These are phyloP conservation scores for Jatropha podagrica DNA, from an alignment of 441 rosid genomes.

Conservation along the genomic window DNA sequence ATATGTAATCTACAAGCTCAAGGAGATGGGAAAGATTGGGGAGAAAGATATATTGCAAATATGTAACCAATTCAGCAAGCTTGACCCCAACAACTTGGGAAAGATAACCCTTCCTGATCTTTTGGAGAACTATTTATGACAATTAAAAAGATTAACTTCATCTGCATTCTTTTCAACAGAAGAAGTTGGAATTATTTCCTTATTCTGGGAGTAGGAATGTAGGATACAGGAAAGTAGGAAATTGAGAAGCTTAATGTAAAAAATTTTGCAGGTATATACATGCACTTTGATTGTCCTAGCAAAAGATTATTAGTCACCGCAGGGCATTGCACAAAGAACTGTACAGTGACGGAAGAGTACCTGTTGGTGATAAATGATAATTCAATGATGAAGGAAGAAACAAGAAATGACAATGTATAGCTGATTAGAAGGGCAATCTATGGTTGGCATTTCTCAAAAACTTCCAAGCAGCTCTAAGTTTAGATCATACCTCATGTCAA, in stretches of 20 bases:
- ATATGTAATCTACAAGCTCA: conserved; percentile 83
- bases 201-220: neutral
- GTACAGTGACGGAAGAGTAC: conserved; percentile 8
- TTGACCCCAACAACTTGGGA: conserved; percentile 76
- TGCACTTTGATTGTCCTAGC: neutral
- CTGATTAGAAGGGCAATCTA: neutral
- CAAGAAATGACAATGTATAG: neutral
- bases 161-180: neutral
- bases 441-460: neutral
- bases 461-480: neutral
- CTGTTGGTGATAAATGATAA: neutral
- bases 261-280: neutral
- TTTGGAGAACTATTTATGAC: conserved; percentile 42
- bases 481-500: neutral
- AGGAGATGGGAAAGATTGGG: conserved; percentile 83
- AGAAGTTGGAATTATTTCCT: neutral
- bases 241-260: neutral
- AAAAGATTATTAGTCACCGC: neutral
- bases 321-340: conserved; percentile 6
- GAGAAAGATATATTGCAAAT: conserved; percentile 78
- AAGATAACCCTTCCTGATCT: conserved; percentile 83
- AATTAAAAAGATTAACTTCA: neutral
- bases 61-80: conserved; percentile 67
- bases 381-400: neutral
- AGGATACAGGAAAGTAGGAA: neutral